Base-by-base conservation (phyloP, 2,329 filamentous ascomycete genomes). In the Cercospora zeae-maydis region DNA sequence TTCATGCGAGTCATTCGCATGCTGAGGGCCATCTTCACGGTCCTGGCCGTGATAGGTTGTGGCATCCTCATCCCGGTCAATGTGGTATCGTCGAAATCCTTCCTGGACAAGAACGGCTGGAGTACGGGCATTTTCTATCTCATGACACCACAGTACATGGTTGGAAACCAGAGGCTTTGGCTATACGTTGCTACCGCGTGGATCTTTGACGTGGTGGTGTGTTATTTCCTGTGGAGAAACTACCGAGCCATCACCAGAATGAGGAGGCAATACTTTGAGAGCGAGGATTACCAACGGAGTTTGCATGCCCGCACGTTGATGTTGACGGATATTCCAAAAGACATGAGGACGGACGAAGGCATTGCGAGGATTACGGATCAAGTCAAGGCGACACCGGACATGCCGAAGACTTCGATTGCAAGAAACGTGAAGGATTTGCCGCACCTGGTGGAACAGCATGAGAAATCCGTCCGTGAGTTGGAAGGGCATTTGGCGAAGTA, bases 361-460 rank as follows among this genome's bases (percentile, higher is more conserved):
- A 88, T 99, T 61, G 84, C 92, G 33, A 86, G 89, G 64, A 84
- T 99, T 63, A 91, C 92, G 30, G 92, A 97, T 67, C 81, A 87
- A 64, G 84, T 95, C 39, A 90, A 88, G 27, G 91, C 91, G 1
- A 90, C 88, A 24, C 89, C 90, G 10, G 90, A 89, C 10, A 86
- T 92, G 60, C 91, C 92, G 2, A 84, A 90, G 66, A 91, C 89
- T 19, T 88, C 91, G 10, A 88, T 98, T 70, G 93, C 92, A 24
- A 87, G 95, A 66, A 97, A 98, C 71, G 92, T 97, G 66, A 96
- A 93, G 75, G 88, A 93, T 39, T 82, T 99, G 11, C 95, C 95
- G 10, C 83, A 89, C 16, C 80, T 98, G 62, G 95, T 99, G 65
- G 86, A 89, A 63, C 84, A 96, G 73, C 93, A 99, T 72, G 88